Conservation (phyloP, 371 early-diverging fungal genomes). For the Rhizopus microsporus region DNA sequence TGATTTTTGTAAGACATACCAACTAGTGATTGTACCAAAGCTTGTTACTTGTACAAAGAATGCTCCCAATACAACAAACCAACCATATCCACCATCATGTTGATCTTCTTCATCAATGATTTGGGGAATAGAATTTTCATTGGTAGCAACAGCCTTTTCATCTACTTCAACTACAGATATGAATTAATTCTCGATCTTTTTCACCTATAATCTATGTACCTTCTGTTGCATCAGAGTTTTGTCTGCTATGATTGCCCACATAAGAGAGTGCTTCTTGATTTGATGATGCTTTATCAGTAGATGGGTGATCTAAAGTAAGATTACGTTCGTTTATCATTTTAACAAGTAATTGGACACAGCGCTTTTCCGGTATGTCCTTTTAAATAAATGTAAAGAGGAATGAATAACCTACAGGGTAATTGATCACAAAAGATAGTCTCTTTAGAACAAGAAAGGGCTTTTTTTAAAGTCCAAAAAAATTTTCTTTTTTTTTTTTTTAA, state of each 20-base stretch:
- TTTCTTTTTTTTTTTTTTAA: too few species aligned
- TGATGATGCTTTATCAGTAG: conserved; percentile 7
- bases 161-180: neutral
- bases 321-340: conserved; percentile 28
- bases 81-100: conserved; percentile 59
- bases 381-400: neutral
- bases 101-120: conserved; percentile 25
- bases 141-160: conserved; percentile 2
- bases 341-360: neutral
- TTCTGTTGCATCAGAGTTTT: conserved; percentile 8
- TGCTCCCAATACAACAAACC: conserved; percentile 59
- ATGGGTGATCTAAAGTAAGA: conserved; percentile 23
- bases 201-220: conserved; percentile 6
- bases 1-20: conserved; percentile 18
- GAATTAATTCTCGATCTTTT: too few species aligned
- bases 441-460: too few species aligned
- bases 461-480: too few species aligned
- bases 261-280: conserved; percentile 7
- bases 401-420: conserved; percentile 16
- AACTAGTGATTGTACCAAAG: conserved; percentile 48
- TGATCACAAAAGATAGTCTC: too few species aligned
- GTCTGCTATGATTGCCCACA: neutral
- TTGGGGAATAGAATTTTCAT: conserved; percentile 1
- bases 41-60: conserved; percentile 60
- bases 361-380: neutral